Percentiles rank a stretch among this genome's conserved stretches.
Conservation (phyloP, 495 filamentous ascomycete species). For the Amphirosellinia nigrospora region DNA sequence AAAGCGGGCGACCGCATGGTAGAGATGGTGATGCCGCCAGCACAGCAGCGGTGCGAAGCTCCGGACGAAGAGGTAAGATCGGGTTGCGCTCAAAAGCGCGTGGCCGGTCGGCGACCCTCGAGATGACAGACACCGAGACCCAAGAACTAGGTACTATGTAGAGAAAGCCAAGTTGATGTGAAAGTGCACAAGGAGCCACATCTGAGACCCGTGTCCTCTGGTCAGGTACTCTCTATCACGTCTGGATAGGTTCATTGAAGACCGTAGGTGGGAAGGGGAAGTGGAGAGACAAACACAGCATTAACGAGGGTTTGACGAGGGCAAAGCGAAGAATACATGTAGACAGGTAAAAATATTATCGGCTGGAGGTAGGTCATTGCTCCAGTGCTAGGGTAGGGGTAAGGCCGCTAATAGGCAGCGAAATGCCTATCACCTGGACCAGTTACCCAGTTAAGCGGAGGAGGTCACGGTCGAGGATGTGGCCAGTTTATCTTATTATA, state of each 20-base stretch:
- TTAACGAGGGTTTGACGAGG: background rate
- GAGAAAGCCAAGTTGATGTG: background rate
- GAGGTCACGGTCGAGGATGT: background rate
- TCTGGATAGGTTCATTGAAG: background rate
- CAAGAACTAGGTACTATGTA: background rate
- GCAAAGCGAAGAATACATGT: background rate
- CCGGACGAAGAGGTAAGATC: background rate
- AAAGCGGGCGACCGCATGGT: constrained; percentile 47
- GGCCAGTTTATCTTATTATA: background rate
- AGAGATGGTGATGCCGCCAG: constrained; percentile 34
- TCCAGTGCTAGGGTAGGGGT: background rate
- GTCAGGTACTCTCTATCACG: background rate
- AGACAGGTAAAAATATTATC: background rate
- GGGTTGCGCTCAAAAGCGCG: constrained; percentile 10
- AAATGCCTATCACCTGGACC: background rate
- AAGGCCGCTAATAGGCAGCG: background rate
- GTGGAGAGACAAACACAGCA: background rate
- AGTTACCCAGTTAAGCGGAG: background rate
- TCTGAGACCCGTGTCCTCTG: background rate
- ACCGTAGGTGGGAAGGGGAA: background rate
- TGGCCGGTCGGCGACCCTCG: background rate
- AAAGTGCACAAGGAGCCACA: constrained; percentile 4
- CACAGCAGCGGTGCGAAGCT: constrained; percentile 26
- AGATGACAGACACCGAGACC: background rate
- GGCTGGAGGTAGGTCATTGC: background rate